Conservation (phyloP, 495 filamentous ascomycete genomes). For the Amphirosellinia nigrospora region DNA sequence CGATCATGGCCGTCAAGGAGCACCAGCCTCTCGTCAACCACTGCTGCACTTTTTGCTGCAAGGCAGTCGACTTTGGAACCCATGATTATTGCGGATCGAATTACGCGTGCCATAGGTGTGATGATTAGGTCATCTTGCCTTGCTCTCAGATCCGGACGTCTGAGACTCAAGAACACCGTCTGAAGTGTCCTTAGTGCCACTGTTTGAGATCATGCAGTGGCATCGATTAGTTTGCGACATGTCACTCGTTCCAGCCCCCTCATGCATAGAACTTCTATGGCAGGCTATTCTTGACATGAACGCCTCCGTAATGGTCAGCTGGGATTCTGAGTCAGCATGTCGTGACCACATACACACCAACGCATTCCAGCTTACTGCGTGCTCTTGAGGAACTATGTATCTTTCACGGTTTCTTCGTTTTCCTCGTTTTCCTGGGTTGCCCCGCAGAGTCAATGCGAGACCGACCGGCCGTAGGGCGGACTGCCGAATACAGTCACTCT, state of each 20-base stretch:
- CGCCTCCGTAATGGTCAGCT: conserved; percentile 16
- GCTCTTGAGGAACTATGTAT: neutral
- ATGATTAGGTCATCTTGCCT: conserved; percentile 42
- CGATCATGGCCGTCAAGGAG: conserved; percentile 54
- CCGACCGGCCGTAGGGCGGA: conserved; percentile 4
- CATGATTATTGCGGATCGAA: conserved; percentile 56
- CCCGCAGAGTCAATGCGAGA: conserved; percentile 12
- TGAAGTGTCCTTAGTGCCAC: conserved; percentile 25
- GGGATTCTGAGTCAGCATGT: conserved; percentile 15
- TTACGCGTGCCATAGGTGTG: conserved; percentile 52
- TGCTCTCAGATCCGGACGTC: conserved; percentile 19
- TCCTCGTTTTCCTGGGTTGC: conserved; percentile 10
- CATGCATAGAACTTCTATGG: neutral
- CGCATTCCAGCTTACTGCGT: neutral
- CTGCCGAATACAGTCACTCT: conserved; percentile 9
- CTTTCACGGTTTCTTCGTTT: neutral
- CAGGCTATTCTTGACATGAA: conserved; percentile 12
- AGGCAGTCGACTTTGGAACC: conserved; percentile 58
- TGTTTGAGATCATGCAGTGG: conserved; percentile 24
- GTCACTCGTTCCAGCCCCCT: conserved; percentile 14
- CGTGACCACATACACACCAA: conserved; percentile 1
- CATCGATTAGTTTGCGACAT: conserved; percentile 13
- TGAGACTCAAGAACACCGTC: conserved; percentile 33
- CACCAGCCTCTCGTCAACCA: conserved; percentile 53
- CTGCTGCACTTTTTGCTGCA: conserved; percentile 61